Evolutionary conservation across 2,329 filamentous ascomycete species (phyloP).

Genomic region (Fusarium coicis): DNA sequence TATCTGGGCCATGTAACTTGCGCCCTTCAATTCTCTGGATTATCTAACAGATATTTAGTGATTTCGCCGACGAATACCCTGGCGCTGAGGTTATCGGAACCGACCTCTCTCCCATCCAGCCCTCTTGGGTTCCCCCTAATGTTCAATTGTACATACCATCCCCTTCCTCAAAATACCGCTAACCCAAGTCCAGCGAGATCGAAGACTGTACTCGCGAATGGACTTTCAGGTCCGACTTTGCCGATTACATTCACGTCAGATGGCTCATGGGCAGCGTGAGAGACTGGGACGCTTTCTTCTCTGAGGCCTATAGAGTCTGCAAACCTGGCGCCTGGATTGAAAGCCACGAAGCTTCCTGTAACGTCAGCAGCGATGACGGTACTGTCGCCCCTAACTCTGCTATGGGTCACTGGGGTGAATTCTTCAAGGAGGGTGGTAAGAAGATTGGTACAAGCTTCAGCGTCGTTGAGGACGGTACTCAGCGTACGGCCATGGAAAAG

Average conservation of each 20-base stretch:
- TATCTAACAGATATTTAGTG: constrained; percentile 50
- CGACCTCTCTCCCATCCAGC: constrained; percentile 58
- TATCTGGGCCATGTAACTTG: constrained; percentile 57
- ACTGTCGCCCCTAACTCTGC: constrained; percentile 42
- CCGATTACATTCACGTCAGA: constrained; percentile 71
- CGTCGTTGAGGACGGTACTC: constrained; percentile 33
- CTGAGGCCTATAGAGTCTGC: constrained; percentile 62
- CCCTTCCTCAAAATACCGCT: no score
- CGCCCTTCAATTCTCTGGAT: accelerated
- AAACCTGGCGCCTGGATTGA: constrained; percentile 64
- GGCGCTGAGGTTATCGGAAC: constrained; percentile 59
- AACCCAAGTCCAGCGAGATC: constrained; percentile 9
- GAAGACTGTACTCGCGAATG: constrained; percentile 48
- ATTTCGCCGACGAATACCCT: constrained; percentile 58
- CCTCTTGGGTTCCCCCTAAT: constrained; percentile 50
- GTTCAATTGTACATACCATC: constrained; percentile 52
- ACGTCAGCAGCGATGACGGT: constrained; percentile 45
- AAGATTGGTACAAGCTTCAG: constrained; percentile 47
- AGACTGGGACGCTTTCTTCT: constrained; percentile 65
- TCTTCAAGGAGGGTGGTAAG: constrained; percentile 46
- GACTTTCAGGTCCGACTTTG: constrained; percentile 49
- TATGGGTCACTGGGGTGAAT: constrained; percentile 44
- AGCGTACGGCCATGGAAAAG: constrained; percentile 32
- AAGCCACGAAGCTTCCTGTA: constrained; percentile 45
- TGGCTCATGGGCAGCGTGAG: constrained; percentile 65